Evolutionary conservation across 176 grass and related monocot species (phyloP).

Genomic region (Puccinellia tenuiflora): DNA sequence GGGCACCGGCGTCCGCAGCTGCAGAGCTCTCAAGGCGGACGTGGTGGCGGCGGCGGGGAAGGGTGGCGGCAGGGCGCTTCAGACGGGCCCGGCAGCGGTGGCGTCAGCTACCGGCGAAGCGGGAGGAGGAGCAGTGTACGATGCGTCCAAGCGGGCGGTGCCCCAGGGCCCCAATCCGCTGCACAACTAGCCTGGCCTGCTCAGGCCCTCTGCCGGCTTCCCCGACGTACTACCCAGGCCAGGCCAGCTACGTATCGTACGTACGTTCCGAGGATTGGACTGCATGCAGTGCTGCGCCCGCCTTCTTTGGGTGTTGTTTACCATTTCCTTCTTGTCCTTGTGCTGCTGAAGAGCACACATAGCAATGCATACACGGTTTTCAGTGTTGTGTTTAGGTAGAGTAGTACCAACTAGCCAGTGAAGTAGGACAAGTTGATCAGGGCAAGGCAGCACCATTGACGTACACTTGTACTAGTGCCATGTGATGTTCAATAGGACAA

Average conservation of each 20-base stretch:
- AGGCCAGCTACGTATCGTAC: background rate
- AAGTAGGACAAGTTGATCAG: background rate
- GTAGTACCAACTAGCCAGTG: background rate
- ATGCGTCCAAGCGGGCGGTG: constrained; percentile 43
- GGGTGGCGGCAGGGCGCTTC: background rate
- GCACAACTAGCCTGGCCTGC: constrained; percentile 25
- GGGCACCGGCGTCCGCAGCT: constrained; percentile 4
- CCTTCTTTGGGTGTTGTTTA: background rate
- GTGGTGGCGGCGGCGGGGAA: background rate
- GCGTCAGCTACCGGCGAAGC: background rate
- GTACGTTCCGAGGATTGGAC: constrained; percentile 1
- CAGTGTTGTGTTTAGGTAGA: constrained; percentile 12
- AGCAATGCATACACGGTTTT: background rate
- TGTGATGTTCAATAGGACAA: constrained; percentile 5
- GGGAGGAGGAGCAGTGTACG: background rate
- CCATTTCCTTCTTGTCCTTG: background rate
- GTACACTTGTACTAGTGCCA: background rate
- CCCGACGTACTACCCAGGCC: background rate
- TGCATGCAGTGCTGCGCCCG: background rate
- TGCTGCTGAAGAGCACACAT: constrained; percentile 4
- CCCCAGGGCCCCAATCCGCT: constrained; percentile 53
- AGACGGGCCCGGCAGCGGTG: background rate
- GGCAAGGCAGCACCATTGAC: background rate
- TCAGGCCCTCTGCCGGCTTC: constrained; percentile 8
- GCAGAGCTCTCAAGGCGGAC: constrained; percentile 8